A percentile compares a stretch with the other conserved stretches of the same genome.
phyloP scores from a whole-genome alignment of 139 green algal genomes.

The Chlamydomonas sp. region DNA sequence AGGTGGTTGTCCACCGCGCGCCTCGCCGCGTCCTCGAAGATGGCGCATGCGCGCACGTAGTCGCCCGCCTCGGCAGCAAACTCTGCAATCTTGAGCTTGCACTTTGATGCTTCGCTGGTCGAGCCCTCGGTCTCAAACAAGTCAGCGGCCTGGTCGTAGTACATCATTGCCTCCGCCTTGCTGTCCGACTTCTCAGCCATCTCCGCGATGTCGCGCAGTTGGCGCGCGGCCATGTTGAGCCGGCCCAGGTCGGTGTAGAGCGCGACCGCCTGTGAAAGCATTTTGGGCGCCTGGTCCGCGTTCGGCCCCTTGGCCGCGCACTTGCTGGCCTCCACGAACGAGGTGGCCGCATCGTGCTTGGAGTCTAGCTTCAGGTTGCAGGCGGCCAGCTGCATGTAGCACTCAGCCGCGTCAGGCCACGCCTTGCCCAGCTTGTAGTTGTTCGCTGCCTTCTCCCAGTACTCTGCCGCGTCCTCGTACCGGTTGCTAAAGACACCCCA shows the following conservation, averaged over 20 bases:
- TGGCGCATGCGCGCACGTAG: constrained; percentile 29
- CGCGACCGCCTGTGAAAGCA: constrained; percentile 65
- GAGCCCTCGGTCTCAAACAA: constrained; percentile 76
- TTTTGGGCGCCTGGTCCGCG: constrained; percentile 15
- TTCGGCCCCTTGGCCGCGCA: constrained; percentile 65
- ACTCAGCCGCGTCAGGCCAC: constrained; percentile 64
- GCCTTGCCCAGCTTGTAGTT: constrained; percentile 92
- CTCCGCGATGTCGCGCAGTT: constrained; percentile 80
- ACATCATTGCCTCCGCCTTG: constrained; percentile 66
- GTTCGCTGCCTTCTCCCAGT: constrained; percentile 87
- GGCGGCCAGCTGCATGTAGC: constrained; percentile 70
- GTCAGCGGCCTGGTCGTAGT: constrained; percentile 79
- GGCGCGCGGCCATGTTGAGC: constrained; percentile 84
- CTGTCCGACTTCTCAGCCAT: constrained; percentile 69
- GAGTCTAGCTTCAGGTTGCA: constrained; percentile 80
- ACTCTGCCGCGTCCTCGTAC: constrained; percentile 89
- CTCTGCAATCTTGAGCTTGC: constrained; percentile 62
- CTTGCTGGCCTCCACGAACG: constrained; percentile 82
- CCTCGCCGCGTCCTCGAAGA: constrained; percentile 34
- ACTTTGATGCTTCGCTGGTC: constrained; percentile 72
- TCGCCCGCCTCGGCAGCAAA: constrained; percentile 62
- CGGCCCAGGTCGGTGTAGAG: constrained; percentile 92
- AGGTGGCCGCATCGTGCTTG: constrained; percentile 76
- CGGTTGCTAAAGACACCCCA: constrained; percentile 69
- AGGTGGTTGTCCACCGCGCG: constrained; percentile 87